Base-by-base conservation (phyloP, 2,329 filamentous ascomycete genomes). In the Colletotrichum filicis region DNA sequence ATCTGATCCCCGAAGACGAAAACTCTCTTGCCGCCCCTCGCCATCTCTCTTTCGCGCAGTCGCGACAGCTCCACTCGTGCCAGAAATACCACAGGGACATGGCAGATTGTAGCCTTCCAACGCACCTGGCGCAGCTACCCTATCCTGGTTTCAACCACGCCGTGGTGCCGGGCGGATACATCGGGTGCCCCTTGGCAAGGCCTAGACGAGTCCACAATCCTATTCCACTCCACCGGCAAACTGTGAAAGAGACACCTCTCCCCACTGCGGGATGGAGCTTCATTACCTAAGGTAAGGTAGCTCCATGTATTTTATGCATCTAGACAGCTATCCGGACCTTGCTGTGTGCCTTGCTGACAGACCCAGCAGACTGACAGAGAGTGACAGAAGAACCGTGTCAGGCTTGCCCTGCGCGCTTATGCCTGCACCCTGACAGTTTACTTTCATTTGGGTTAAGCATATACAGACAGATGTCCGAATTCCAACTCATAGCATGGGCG, bases 181-280 rank as follows among this genome's bases (percentile, higher is more conserved):
- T 56, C 28, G 53, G 42, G 58, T 72, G 58, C 52, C 22, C 49
- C 68, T 68, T 58, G 69, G 65, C 65, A 55, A 59, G 65, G 69
- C 42, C 69, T 68, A 66, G 65, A 68, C 52, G 46, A 49, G 26
- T 59, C 69, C 32, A 46, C 46, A 65, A 49, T 32, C 22, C 55
- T 52, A 32, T 53, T 55, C 30, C 53, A 59, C 59, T 63, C 66
- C 53, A 64, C 66, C 30, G 19, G 28, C 22, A 58, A 58, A 58
- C n/a, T 30, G 52, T 30, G 57, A 67, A 49, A 61, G 35, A 26
- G 22, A 35, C 32, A 30, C 56, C 56, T 46, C 32, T 55, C 42
- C 24, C 66, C 66, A 61, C 68, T 57, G 19, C 37, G 26, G 26
- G 12, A 71, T 49, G 37, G 24, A 63, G 49, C 56, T 59, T 30